Percentiles rank a stretch among this genome's conserved stretches.
Conservation (phyloP, 1,284 basidiomycete species). For the Serendipita sp. region DNA sequence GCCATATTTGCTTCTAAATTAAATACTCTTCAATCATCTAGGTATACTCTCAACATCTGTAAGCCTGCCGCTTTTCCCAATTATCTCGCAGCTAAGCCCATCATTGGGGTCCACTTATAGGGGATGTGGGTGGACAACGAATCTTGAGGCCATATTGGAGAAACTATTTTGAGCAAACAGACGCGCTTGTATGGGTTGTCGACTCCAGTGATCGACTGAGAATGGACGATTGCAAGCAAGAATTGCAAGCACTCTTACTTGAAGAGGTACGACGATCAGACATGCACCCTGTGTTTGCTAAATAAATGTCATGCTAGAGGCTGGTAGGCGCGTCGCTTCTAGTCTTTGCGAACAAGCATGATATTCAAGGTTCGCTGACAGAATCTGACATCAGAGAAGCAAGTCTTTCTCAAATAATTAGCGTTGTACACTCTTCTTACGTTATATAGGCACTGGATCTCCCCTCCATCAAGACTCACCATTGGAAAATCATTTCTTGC, state of each 20-base stretch:
- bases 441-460: constrained; percentile 57
- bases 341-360: constrained; percentile 99
- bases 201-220: constrained; percentile 86
- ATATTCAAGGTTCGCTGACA: constrained; percentile 77
- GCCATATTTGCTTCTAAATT: constrained; percentile 5
- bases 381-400: constrained; percentile 73
- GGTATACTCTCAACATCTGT: constrained; percentile 92
- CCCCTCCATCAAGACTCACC: constrained; percentile 64
- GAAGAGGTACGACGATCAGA: constrained; percentile 63
- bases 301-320: constrained; percentile 36
- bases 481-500: constrained; percentile 84
- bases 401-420: constrained; percentile 20
- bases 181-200: constrained; percentile 97
- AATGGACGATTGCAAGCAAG: constrained; percentile 77
- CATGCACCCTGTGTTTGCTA: constrained; percentile 10
- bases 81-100: constrained; percentile 11
- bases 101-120: constrained; percentile 27
- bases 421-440: constrained; percentile 1
- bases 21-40: constrained; percentile 20
- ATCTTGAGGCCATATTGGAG: constrained; percentile 96
- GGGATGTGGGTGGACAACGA: constrained; percentile 97
- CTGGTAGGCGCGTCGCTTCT: constrained; percentile 88
- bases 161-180: constrained; percentile 98
- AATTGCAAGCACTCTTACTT: constrained; percentile 71
- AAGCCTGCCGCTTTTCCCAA: constrained; percentile 20